phyloP scores from a whole-genome alignment of 495 filamentous ascomycete species.

The Cenococcum geophilum region DNA sequence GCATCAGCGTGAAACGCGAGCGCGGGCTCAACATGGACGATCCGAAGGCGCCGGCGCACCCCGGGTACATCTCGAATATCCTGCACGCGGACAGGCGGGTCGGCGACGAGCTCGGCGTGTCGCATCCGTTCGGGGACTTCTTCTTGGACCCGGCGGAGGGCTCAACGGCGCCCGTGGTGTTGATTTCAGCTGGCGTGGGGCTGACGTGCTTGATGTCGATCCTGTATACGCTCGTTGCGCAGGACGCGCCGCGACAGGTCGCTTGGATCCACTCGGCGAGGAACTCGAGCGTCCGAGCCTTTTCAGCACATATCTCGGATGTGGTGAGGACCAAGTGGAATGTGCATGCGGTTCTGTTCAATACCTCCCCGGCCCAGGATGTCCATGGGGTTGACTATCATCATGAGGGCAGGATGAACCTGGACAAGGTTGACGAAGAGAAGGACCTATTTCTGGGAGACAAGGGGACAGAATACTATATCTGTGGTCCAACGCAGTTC shows the following conservation, averaged over 20 bases:
- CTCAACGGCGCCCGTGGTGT: constrained; percentile 51
- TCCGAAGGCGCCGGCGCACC: constrained; percentile 42
- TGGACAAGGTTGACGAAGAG: constrained; percentile 47
- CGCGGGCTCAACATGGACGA: constrained; percentile 44
- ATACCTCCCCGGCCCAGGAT: constrained; percentile 40
- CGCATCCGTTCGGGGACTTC: constrained; percentile 67
- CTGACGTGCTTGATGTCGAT: constrained; percentile 63
- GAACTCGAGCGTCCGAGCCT: constrained; percentile 45
- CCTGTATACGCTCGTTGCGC: constrained; percentile 51
- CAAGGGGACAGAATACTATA: constrained; percentile 54
- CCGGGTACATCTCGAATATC: constrained; percentile 65
- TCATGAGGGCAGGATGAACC: constrained; percentile 49
- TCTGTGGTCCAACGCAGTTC: constrained; percentile 63
- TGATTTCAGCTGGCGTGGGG: constrained; percentile 66
- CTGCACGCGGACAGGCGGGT: constrained; percentile 55
- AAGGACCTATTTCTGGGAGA: constrained; percentile 51
- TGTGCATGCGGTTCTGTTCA: constrained; percentile 42
- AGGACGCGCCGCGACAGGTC: constrained; percentile 44
- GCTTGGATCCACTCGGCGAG: constrained; percentile 59
- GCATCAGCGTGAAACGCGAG: constrained; percentile 67
- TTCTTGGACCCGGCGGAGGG: constrained; percentile 45
- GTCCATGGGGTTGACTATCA: constrained; percentile 52
- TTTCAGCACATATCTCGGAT: constrained; percentile 46
- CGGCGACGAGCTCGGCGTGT: constrained; percentile 56
- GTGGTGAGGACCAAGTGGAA: constrained; percentile 42